Conservation (phyloP, 495 filamentous ascomycete genomes). For the Talaromyces ruber region DNA sequence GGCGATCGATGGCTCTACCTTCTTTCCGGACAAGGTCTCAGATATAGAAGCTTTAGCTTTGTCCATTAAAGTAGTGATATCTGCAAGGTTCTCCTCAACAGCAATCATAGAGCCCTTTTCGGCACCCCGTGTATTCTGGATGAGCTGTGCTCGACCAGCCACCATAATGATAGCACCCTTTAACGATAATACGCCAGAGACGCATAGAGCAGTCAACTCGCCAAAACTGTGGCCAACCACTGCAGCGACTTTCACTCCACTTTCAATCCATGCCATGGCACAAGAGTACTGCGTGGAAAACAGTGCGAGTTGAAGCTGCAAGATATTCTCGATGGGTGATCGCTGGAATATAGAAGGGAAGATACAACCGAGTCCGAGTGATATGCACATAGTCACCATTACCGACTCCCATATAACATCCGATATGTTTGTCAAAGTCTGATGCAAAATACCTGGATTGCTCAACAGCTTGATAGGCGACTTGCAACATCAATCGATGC, state of each 20-base stretch:
- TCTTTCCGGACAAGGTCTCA: neutral
- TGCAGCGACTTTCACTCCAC: conserved; percentile 22
- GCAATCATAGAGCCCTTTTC: conserved; percentile 45
- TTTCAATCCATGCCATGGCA: conserved; percentile 39
- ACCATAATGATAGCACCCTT: conserved; percentile 32
- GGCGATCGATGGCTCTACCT: conserved; percentile 24
- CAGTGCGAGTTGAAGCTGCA: conserved; percentile 32
- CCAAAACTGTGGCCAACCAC: conserved; percentile 47
- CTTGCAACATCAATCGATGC: too few relatives aligned
- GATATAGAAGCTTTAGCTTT: conserved; percentile 12
- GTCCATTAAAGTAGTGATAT: too few relatives aligned
- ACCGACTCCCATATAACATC: too few relatives aligned
- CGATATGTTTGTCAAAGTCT: too few relatives aligned
- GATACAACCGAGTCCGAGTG: conserved; percentile 31
- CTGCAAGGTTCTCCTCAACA: conserved; percentile 24
- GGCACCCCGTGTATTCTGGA: conserved; percentile 34
- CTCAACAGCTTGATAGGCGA: too few relatives aligned
- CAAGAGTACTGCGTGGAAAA: conserved; percentile 43
- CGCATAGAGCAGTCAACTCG: conserved; percentile 33
- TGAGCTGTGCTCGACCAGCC: conserved; percentile 31
- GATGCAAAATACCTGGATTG: too few relatives aligned
- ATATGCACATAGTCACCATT: too few relatives aligned
- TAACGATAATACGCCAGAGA: conserved; percentile 28
- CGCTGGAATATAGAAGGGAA: conserved; percentile 40
- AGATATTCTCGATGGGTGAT: conserved; percentile 22